phyloP scores from a whole-genome alignment of 2,329 filamentous ascomycete species.

The Karstenula rhodostoma region DNA sequence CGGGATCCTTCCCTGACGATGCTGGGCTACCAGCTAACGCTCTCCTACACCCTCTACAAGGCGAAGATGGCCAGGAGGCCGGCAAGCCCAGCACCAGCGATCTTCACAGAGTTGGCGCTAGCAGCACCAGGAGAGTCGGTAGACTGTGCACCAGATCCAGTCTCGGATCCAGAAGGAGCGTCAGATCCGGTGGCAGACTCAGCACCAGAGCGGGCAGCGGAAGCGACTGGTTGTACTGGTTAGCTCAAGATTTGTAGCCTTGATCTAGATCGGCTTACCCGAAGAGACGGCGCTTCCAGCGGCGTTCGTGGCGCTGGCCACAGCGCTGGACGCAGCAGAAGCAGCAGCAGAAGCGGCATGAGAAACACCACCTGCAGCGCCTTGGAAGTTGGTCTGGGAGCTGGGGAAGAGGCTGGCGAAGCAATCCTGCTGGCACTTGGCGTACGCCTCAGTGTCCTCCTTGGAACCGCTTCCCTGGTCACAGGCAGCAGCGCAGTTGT shows the following conservation, averaged over 20 bases:
- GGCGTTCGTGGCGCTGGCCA: slow-evolving; percentile 21
- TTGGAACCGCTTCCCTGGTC: slow-evolving; percentile 61
- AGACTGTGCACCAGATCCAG: slow-evolving; percentile 31
- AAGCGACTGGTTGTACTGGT: slow-evolving; percentile 19
- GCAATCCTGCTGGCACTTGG: slow-evolving; percentile 59
- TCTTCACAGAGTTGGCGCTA: slow-evolving; percentile 36
- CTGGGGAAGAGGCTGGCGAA: slow-evolving; percentile 59
- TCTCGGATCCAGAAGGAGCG: slow-evolving; percentile 32
- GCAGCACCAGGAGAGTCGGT: slow-evolving; percentile 38
- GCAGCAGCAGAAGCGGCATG: slow-evolving; percentile 28
- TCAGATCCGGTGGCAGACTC: slow-evolving; percentile 29
- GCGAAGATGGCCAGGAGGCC: slow-evolving; percentile 50
- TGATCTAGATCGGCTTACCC: slow-evolving; percentile 5
- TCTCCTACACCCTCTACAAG: slow-evolving; percentile 33
- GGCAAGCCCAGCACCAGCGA: slow-evolving; percentile 46
- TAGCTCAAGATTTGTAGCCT: slow-evolving; percentile 13
- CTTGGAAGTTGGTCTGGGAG: slow-evolving; percentile 36
- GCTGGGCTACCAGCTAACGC: not conserved
- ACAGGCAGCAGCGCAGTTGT: slow-evolving; percentile 60
- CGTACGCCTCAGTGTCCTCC: slow-evolving; percentile 56
- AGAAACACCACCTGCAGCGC: slow-evolving; percentile 16
- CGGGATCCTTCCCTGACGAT: slow-evolving; percentile 1
- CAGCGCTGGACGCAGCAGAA: slow-evolving; percentile 30
- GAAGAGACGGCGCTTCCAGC: slow-evolving; percentile 20
- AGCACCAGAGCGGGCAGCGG: slow-evolving; percentile 18